phyloP scores from a whole-genome alignment of 345 rosid genomes.

The Lenwebbia sp. region DNA sequence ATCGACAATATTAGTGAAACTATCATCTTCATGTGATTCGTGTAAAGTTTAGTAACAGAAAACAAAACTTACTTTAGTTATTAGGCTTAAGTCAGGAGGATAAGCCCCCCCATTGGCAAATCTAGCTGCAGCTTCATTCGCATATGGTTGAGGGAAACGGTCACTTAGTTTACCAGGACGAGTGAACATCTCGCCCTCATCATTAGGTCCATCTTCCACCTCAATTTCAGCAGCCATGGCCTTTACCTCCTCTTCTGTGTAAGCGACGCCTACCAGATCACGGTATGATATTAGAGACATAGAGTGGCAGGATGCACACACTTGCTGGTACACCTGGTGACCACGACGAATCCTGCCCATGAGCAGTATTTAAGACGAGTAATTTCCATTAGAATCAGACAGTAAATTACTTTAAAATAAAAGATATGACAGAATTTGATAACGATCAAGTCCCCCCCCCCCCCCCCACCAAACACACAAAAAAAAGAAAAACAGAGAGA shows the following conservation, averaged over 20 bases:
- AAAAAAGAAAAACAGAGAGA: not conserved
- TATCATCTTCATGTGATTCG: not conserved
- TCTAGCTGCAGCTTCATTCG: constrained; percentile 93
- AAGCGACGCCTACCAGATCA: constrained; percentile 96
- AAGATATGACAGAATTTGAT: not conserved
- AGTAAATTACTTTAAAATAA: not conserved
- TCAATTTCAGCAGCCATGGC: constrained; percentile 99
- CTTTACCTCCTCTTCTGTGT: constrained; percentile 94
- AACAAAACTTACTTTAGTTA: constrained; percentile 66
- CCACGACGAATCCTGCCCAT: constrained; percentile 94
- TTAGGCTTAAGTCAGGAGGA: constrained; percentile 99
- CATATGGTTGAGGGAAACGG: constrained; percentile 86
- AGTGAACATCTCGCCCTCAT: constrained; percentile 98
- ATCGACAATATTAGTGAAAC: not conserved
- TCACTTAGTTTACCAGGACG: constrained; percentile 99
- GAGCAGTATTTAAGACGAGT: constrained; percentile 6
- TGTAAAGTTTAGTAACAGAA: not conserved
- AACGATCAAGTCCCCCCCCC: not conserved
- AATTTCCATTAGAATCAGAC: not conserved
- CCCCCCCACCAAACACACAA: too few relatives aligned
- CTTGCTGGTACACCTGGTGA: constrained; percentile 96
- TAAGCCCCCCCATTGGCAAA: constrained; percentile 99
- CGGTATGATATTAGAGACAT: constrained; percentile 95
- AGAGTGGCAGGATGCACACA: constrained; percentile 99
- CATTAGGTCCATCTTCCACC: constrained; percentile 98